These are phyloP conservation scores for Penicillium sp. DNA, from an alignment of 2,329 filamentous ascomycete species.

Conservation along the genomic window DNA sequence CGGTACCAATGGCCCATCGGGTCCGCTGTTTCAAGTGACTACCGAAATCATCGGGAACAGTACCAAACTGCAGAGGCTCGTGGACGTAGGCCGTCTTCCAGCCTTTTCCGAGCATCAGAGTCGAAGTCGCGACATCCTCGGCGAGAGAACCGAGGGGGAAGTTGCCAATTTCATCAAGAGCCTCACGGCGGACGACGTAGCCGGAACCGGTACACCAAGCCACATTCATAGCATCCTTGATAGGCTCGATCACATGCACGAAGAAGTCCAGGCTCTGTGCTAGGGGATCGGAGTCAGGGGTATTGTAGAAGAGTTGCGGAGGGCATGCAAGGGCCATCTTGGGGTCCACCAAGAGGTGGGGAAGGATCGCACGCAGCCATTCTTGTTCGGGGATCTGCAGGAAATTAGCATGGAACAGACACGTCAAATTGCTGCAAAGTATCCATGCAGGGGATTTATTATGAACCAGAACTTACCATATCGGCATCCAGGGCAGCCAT, in stretches of 20 bases:
- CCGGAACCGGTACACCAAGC: constrained; percentile 67
- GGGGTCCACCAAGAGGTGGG: constrained; percentile 57
- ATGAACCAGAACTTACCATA: constrained; percentile 45
- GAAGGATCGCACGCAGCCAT: constrained; percentile 60
- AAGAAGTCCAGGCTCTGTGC: constrained; percentile 59
- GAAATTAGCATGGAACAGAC: constrained; percentile 4
- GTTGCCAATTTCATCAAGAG: constrained; percentile 60
- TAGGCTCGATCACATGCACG: constrained; percentile 52
- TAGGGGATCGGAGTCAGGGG: constrained; percentile 58
- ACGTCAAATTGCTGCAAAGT: not conserved
- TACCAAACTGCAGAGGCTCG: constrained; percentile 60
- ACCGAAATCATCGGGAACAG: constrained; percentile 39
- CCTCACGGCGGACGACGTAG: constrained; percentile 58
- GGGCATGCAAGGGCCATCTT: constrained; percentile 61
- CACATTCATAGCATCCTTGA: constrained; percentile 49
- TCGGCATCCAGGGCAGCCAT: constrained; percentile 66
- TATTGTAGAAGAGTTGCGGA: constrained; percentile 63
- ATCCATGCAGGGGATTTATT: not conserved
- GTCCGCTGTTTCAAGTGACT: constrained; percentile 38
- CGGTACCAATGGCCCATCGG: constrained; percentile 46
- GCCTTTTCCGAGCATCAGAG: constrained; percentile 57
- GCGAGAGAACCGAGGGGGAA: constrained; percentile 60
- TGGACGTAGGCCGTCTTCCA: constrained; percentile 63
- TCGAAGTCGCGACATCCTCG: constrained; percentile 61
- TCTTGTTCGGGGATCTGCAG: constrained; percentile 57